These are phyloP conservation scores for Alternaria sp. DNA, from an alignment of 2,329 filamentous ascomycete species.

Conservation along the genomic window DNA sequence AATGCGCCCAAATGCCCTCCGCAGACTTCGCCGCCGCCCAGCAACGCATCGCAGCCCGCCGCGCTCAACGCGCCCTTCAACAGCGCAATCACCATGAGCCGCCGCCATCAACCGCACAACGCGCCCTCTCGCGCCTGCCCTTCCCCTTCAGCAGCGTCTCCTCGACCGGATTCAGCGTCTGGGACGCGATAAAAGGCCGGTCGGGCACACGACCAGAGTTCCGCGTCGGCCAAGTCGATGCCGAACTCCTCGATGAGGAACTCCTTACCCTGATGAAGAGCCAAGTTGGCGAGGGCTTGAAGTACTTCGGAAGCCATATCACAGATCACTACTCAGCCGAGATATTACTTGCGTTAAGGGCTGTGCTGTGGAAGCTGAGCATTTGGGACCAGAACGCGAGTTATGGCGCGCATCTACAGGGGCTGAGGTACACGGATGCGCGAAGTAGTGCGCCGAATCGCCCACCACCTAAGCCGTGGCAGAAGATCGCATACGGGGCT, in stretches of 20 bases:
- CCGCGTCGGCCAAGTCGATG: slow-evolving; percentile 93
- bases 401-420: slow-evolving; percentile 92
- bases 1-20: slow-evolving; percentile 47
- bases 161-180: slow-evolving; percentile 59
- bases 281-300: slow-evolving; percentile 86
- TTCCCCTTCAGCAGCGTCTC: slow-evolving; percentile 67
- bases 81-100: slow-evolving; percentile 58
- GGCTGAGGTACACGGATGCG: slow-evolving; percentile 87
- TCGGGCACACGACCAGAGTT: slow-evolving; percentile 85
- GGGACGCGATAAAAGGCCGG: slow-evolving; percentile 74
- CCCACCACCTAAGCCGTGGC: slow-evolving; percentile 75
- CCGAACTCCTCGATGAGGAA: slow-evolving; percentile 93
- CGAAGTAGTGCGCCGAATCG: slow-evolving; percentile 61
- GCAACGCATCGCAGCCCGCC: slow-evolving; percentile 81
- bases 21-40: slow-evolving; percentile 87
- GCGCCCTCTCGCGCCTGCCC: slow-evolving; percentile 50
- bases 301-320: slow-evolving; percentile 79
- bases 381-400: slow-evolving; percentile 97
- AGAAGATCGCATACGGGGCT: slow-evolving; percentile 84
- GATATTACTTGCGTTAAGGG: slow-evolving; percentile 77
- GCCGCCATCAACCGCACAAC: slow-evolving; percentile 49
- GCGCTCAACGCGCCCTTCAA: slow-evolving; percentile 74
- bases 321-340: slow-evolving; percentile 88
- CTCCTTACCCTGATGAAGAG: slow-evolving; percentile 82
- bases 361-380: slow-evolving; percentile 88